phyloP scores from a whole-genome alignment of 23 red algal species.

The Gracilaria caudata region DNA sequence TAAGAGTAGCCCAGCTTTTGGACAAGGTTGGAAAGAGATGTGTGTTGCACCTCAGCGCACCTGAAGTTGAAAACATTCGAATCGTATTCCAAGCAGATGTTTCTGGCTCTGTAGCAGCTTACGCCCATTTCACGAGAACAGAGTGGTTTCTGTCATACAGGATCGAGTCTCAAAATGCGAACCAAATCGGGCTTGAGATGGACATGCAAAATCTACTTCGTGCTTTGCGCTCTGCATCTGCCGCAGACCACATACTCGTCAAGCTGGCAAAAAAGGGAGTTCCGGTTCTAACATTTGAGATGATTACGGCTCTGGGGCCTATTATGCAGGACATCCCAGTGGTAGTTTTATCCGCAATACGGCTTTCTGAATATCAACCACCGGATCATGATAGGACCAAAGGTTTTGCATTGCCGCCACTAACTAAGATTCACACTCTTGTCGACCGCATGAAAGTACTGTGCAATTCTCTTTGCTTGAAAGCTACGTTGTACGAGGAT shows the following conservation, averaged over 20 bases:
- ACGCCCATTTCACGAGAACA: slow-evolving; percentile 35
- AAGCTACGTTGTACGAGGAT: slow-evolving; percentile 37
- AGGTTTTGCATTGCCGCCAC: slow-evolving; percentile 75
- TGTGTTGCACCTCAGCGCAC: slow-evolving; percentile 79
- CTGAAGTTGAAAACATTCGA: slow-evolving; percentile 63
- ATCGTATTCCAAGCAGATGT: slow-evolving; percentile 68
- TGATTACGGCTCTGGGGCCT: slow-evolving; percentile 66
- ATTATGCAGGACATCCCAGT: slow-evolving; percentile 91
- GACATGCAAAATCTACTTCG: slow-evolving; percentile 77
- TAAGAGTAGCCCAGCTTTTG: slow-evolving; percentile 58
- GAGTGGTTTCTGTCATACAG: slow-evolving; percentile 88
- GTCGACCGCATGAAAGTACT: slow-evolving; percentile 85
- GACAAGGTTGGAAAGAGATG: slow-evolving; percentile 65
- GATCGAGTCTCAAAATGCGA: slow-evolving; percentile 83
- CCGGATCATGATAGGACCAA: slow-evolving; percentile 44
- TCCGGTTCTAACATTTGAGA: slow-evolving; percentile 89
- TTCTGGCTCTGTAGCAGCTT: slow-evolving; percentile 46
- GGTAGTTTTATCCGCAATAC: slow-evolving; percentile 65
- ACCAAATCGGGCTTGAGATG: slow-evolving; percentile 94
- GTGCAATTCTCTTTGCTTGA: slow-evolving; percentile 42
- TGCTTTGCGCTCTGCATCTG: slow-evolving; percentile 76
- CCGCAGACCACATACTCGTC: slow-evolving; percentile 77
- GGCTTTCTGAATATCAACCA: slow-evolving; percentile 69
- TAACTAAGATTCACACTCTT: slow-evolving; percentile 59
- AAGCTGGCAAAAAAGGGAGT: slow-evolving; percentile 85